phyloP scores from a whole-genome alignment of 768 basidiomycete genomes.

The Macrolepiota dolichaula region DNA sequence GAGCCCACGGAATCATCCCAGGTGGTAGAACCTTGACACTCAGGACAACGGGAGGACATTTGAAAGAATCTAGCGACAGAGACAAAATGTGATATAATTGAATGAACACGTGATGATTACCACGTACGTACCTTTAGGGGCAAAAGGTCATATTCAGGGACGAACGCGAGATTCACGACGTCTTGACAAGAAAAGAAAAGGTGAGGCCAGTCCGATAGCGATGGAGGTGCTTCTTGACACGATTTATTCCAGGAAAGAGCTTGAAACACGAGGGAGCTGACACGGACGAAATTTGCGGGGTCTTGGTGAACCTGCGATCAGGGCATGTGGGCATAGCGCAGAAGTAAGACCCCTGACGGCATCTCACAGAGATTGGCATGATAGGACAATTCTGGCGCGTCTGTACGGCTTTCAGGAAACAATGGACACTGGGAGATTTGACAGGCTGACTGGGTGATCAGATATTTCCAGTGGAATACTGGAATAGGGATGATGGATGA shows the following conservation, averaged over 20 bases:
- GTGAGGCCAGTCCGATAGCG: not conserved
- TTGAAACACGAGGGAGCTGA: not conserved
- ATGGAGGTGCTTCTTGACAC: not conserved
- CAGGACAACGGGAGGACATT: constrained; percentile 42
- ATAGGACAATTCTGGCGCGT: constrained; percentile 1
- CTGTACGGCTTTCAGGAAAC: not conserved
- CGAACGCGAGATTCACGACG: not conserved
- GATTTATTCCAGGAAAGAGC: not conserved
- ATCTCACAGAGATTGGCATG: constrained; percentile 5
- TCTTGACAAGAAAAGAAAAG: not conserved
- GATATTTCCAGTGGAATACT: not conserved
- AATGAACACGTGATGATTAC: not conserved
- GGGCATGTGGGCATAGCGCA: constrained; percentile 5
- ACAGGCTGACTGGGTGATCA: not conserved
- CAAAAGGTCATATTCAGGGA: not conserved
- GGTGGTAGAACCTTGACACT: constrained; percentile 49
- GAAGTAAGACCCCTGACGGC: constrained; percentile 7
- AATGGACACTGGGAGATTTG: not conserved
- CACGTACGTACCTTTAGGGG: not conserved
- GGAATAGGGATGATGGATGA: not conserved
- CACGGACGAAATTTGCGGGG: not conserved
- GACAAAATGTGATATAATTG: not conserved
- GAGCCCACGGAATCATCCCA: constrained; percentile 60
- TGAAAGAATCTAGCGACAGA: not conserved
- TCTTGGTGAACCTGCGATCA: not conserved